Conservation (phyloP, 2,329 filamentous ascomycete genomes). For the Paecilomyces formosus region DNA sequence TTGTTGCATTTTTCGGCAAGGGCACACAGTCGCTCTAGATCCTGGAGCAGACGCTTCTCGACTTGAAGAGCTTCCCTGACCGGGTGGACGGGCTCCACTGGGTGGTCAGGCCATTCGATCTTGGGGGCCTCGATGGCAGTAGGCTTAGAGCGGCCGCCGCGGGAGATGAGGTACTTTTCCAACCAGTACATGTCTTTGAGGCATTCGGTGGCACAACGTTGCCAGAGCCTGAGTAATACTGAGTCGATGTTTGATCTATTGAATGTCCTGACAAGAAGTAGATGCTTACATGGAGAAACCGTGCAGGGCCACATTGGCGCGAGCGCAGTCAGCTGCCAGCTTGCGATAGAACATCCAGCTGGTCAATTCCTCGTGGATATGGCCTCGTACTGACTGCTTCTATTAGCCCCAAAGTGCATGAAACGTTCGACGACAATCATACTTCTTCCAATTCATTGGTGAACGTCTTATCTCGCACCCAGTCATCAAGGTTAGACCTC, state of each 20-base stretch:
- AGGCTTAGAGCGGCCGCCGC: constrained; percentile 14
- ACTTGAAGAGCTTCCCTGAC: constrained; percentile 10
- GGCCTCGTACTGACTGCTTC: constrained; percentile 13
- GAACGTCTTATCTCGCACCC: constrained; percentile 5
- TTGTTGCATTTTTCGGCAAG: constrained; percentile 10
- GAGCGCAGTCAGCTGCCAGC: constrained; percentile 13
- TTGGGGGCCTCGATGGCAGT: constrained; percentile 14
- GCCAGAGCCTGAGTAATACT: constrained; percentile 10
- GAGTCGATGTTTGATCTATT: not conserved
- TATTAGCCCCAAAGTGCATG: not conserved
- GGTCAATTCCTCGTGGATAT: constrained; percentile 13
- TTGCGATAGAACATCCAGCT: constrained; percentile 18
- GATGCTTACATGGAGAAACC: constrained; percentile 14
- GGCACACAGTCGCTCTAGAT: constrained; percentile 11
- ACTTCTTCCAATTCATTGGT: constrained; percentile 12
- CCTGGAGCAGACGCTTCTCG: constrained; percentile 12
- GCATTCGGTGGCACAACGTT: constrained; percentile 13
- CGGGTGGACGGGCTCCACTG: constrained; percentile 14
- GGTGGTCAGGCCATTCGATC: constrained; percentile 12
- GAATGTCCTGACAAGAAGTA: not conserved
- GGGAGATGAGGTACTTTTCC: constrained; percentile 16
- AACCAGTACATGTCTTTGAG: constrained; percentile 14
- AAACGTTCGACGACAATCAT: not conserved
- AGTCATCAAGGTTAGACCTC: constrained; percentile 9
- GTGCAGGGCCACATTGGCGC: constrained; percentile 14